Conservation (phyloP, 2,329 filamentous ascomycete genomes). For the Hysterium pulicare region DNA sequence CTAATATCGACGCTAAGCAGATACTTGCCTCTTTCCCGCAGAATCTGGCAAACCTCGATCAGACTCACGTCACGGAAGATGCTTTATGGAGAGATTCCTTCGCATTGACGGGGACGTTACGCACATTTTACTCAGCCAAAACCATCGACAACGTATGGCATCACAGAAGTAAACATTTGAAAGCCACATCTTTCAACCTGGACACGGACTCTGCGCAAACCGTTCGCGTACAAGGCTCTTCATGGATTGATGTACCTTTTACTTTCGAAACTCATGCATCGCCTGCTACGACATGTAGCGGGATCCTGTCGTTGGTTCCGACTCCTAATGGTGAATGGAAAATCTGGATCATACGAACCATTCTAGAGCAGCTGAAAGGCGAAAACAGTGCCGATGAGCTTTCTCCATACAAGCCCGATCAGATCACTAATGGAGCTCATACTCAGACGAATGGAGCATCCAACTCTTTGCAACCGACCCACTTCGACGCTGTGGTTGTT, state of each 20-base stretch:
- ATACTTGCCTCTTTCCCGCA: background rate
- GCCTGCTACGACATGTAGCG: background rate
- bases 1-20: background rate
- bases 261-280: background rate
- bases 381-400: background rate
- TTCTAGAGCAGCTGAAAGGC: background rate
- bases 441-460: too few species aligned
- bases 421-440: too few species aligned
- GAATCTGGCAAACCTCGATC: background rate
- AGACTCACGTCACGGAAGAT: background rate
- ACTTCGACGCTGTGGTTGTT: constrained; percentile 13
- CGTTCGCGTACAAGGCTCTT: background rate
- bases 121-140: background rate
- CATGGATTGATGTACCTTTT: background rate
- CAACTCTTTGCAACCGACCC: constrained; percentile 2
- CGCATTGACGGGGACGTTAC: background rate
- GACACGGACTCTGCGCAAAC: background rate
- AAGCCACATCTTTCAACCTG: background rate
- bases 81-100: background rate
- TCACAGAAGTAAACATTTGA: background rate
- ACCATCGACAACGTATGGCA: background rate
- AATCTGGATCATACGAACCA: background rate
- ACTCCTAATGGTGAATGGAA: background rate
- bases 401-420: too few species aligned
- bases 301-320: background rate